Percentiles rank a stretch among this genome's conserved stretches.
These are phyloP conservation scores for Juncus inflexus DNA, from an alignment of 176 grass and related monocot species.

Conservation along the genomic window DNA sequence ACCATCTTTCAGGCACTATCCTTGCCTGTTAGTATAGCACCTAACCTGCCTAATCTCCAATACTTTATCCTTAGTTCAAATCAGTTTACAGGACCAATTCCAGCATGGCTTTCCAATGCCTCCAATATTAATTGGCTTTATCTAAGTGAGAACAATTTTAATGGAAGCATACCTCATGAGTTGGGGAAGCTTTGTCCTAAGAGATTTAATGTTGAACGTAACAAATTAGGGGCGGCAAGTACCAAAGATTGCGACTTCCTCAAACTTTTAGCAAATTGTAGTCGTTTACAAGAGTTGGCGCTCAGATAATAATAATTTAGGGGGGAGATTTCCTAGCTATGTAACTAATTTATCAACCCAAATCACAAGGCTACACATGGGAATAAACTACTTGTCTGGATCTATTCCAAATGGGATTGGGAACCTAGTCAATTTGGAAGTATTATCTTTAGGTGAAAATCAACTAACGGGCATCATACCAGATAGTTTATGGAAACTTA, in stretches of 20 bases:
- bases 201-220: neutral
- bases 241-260: slow-evolving; percentile 14
- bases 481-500: slow-evolving; percentile 26
- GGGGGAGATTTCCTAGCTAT: slow-evolving; percentile 26
- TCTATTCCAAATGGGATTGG: slow-evolving; percentile 24
- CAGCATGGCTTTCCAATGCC: slow-evolving; percentile 34
- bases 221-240: slow-evolving; percentile 1
- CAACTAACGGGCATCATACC: slow-evolving; percentile 31
- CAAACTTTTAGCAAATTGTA: slow-evolving; percentile 44
- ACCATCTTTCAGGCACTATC: slow-evolving; percentile 30
- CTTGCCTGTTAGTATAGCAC: slow-evolving; percentile 34
- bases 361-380: slow-evolving; percentile 16
- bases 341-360: slow-evolving; percentile 31
- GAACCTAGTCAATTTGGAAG: slow-evolving; percentile 27
- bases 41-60: slow-evolving; percentile 26
- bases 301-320: slow-evolving; percentile 26
- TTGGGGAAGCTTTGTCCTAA: slow-evolving; percentile 39
- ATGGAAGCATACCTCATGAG: slow-evolving; percentile 25
- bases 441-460: slow-evolving; percentile 7
- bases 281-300: slow-evolving; percentile 11
- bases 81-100: slow-evolving; percentile 34
- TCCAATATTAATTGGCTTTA: slow-evolving; percentile 1
- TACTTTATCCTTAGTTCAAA: slow-evolving; percentile 11
- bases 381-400: slow-evolving; percentile 34
- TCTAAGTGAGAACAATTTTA: slow-evolving; percentile 7